Percentiles rank a stretch among this genome's conserved stretches.
phyloP scores from a whole-genome alignment of 768 basidiomycete genomes.

The Amanita subjunquillea region DNA sequence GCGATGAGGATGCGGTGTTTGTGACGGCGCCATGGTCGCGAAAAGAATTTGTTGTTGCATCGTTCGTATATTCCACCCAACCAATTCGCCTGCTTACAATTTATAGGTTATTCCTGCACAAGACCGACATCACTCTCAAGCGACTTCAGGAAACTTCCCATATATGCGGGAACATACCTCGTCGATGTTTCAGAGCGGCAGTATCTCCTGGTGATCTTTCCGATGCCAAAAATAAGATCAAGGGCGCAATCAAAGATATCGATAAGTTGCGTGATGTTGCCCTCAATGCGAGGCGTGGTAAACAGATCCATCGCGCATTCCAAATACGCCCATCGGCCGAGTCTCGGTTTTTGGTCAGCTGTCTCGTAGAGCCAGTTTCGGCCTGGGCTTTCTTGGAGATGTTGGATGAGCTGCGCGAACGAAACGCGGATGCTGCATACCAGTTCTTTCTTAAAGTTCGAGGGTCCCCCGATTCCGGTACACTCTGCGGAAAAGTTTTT shows the following conservation, averaged over 20 bases:
- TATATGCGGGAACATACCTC: constrained; percentile 7
- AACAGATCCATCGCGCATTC: not conserved
- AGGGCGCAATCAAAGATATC: not conserved
- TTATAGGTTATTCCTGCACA: constrained; percentile 2
- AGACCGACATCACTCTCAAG: too few species aligned
- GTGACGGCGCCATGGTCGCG: constrained; percentile 4
- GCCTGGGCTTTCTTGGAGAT: not conserved
- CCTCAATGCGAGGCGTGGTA: not conserved
- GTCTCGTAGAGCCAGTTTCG: not conserved
- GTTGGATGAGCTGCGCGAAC: not conserved
- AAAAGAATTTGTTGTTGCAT: not conserved
- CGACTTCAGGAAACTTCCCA: not conserved
- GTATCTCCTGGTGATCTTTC: not conserved
- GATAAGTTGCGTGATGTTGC: not conserved
- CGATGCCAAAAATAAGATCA: not conserved
- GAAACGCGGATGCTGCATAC: not conserved
- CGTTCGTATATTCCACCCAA: not conserved
- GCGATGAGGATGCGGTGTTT: not conserved
- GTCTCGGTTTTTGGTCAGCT: not conserved
- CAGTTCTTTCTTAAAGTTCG: not conserved
- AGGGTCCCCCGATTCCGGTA: not conserved
- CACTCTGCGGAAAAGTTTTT: not conserved
- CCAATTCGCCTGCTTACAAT: constrained; percentile 1
- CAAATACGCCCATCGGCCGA: not conserved
- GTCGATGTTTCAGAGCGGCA: constrained; percentile 3